phyloP scores from a whole-genome alignment of 495 filamentous ascomycete species.

The Pyrenopolyporus hunteri region DNA sequence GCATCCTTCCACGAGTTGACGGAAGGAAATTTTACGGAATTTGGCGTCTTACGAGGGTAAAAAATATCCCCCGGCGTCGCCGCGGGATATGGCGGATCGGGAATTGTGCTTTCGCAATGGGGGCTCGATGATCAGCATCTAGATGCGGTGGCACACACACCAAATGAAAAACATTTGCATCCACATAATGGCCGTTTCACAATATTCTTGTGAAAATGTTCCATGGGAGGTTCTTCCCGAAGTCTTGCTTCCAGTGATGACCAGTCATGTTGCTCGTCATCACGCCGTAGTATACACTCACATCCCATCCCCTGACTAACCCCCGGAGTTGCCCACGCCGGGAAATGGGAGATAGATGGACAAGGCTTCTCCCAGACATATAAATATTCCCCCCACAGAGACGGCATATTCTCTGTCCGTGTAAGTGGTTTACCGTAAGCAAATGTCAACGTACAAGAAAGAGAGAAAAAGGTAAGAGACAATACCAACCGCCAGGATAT shows the following conservation, averaged over 20 bases:
- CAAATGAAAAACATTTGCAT: slow-evolving; percentile 49
- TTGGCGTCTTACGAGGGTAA: slow-evolving; percentile 39
- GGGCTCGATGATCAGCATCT: slow-evolving; percentile 38
- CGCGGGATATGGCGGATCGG: slow-evolving; percentile 26
- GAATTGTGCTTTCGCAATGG: slow-evolving; percentile 30
- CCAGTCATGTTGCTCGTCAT: slow-evolving; percentile 7
- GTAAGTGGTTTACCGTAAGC: slow-evolving; percentile 4
- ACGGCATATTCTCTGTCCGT: neutral
- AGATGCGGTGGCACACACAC: slow-evolving; percentile 30
- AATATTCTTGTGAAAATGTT: slow-evolving; percentile 64
- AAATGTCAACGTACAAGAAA: neutral
- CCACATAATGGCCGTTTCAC: slow-evolving; percentile 68
- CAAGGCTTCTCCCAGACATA: slow-evolving; percentile 16
- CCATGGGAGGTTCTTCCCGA: slow-evolving; percentile 69
- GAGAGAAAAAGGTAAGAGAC: no score
- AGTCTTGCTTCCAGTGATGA: slow-evolving; percentile 43
- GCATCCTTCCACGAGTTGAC: slow-evolving; percentile 15
- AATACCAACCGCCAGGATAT: slow-evolving; percentile 75
- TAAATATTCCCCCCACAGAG: neutral
- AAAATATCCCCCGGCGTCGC: slow-evolving; percentile 14
- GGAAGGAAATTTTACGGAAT: slow-evolving; percentile 38
- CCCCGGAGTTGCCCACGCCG: no score
- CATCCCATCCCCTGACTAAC: neutral
- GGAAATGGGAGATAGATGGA: neutral
- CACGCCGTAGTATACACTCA: slow-evolving; percentile 15